Base-by-base conservation (phyloP, 306 rosid species). In the Lagenaria siceraria region DNA sequence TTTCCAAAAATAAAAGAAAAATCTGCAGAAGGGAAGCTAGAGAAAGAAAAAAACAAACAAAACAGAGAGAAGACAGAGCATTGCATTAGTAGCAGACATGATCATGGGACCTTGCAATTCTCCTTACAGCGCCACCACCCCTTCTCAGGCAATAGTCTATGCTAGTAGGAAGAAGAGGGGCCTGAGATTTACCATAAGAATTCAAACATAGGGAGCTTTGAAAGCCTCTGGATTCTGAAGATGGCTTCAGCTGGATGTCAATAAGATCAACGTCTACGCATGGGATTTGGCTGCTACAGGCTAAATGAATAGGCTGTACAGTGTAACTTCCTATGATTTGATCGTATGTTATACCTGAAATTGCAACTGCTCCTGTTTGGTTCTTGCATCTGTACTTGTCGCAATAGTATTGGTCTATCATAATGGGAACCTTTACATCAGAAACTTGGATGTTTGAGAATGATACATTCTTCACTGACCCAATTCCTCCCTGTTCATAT, bases 361-460 rank as follows among this genome's bases (percentile, higher is more conserved):
- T 88, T 70, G 66, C 85, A 80, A 95, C 90, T 0, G 92, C 87
- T 66, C 78, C 84, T 69, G 87, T 86, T 40, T 88, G 90, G 87
- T 95, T 95, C 89, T 89, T 88, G 96, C 97, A 90, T 0, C 3
- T 59, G n/a, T 78, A 83, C 62, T 90, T 87, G 87, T 95, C 97
- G 82, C 98, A 92, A 9, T 95, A 92, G 85, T 82, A 90, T 72
- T 95, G 98, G 81, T 95, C 97, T 83, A 95, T 89, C 83, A 85
- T 75, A 7, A 95, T 82, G 9, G 98, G 98, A 54, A 62, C 82
- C 83, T 85, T 87, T n/a, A 92, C 97, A 54, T 90, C 85, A 11
- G 85, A 78, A 4, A 90, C 89, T 82, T 87, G 90, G 62, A 95
- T 82, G 74, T 91, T 90, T 66, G 95, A 87, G 82, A 95, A 95